phyloP scores from a whole-genome alignment of 768 basidiomycete species.

The Mycena rosella region DNA sequence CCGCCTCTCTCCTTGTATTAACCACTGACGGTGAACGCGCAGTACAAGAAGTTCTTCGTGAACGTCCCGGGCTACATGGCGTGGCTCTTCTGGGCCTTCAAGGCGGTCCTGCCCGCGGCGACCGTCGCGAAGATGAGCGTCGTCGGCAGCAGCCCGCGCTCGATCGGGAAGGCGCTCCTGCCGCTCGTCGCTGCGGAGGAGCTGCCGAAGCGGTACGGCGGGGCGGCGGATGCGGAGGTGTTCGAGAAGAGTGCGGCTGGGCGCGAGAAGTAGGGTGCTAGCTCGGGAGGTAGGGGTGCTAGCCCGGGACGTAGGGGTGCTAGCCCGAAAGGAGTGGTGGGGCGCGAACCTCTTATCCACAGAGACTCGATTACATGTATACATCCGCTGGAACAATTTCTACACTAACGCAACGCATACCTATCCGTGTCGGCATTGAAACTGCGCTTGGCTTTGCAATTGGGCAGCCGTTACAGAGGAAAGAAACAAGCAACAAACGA shows the following conservation, averaged over 20 bases:
- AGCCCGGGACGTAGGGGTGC: too few relatives aligned
- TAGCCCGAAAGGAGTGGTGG: too few relatives aligned
- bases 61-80: slow-evolving; percentile 82
- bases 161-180: slow-evolving; percentile 71
- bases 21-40: slow-evolving; percentile 20
- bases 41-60: slow-evolving; percentile 85
- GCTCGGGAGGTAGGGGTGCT: too few relatives aligned
- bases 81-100: slow-evolving; percentile 91
- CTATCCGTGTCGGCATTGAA: too few relatives aligned
- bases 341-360: too few relatives aligned
- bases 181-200: slow-evolving; percentile 67
- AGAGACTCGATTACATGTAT: too few relatives aligned
- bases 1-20: neutral
- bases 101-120: slow-evolving; percentile 74
- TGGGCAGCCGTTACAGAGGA: too few relatives aligned
- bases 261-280: neutral
- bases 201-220: slow-evolving; percentile 81
- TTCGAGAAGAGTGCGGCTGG: slow-evolving; percentile 23
- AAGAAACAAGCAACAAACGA: too few relatives aligned
- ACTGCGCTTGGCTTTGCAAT: too few relatives aligned
- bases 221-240: slow-evolving; percentile 58
- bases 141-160: slow-evolving; percentile 72
- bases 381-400: too few relatives aligned
- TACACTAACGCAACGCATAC: too few relatives aligned
- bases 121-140: slow-evolving; percentile 89